These are phyloP conservation scores for Backusella parvicylindrica DNA, from an alignment of 192 early-diverging fungal genomes.

Conservation along the genomic window DNA sequence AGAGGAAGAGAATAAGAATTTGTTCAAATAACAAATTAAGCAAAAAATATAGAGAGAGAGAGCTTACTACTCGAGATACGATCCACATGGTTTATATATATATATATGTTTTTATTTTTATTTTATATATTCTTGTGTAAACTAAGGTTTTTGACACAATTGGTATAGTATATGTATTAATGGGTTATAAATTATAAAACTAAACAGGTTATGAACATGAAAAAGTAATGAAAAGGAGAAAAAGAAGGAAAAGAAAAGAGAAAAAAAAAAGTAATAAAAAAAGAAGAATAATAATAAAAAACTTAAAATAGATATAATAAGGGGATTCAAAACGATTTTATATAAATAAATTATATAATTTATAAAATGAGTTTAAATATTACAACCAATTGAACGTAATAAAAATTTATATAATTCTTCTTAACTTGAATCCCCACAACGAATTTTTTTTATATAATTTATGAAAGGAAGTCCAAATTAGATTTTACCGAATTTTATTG, in stretches of 20 bases:
- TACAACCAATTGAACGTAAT: too few relatives aligned
- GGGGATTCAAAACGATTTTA: too few relatives aligned
- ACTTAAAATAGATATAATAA: slow-evolving; percentile 5
- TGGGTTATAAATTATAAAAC: background rate
- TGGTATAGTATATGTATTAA: background rate
- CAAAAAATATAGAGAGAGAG: background rate
- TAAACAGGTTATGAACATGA: background rate
- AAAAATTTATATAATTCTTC: too few relatives aligned
- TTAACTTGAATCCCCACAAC: too few relatives aligned
- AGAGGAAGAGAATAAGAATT: background rate
- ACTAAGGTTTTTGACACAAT: background rate
- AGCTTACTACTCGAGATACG: slow-evolving; percentile 36
- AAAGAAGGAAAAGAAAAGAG: background rate
- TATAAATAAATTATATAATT: background rate
- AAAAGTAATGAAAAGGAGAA: background rate
- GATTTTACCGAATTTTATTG: too few relatives aligned
- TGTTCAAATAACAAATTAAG: background rate
- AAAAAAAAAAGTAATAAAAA: background rate
- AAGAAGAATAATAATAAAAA: background rate
- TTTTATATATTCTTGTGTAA: background rate
- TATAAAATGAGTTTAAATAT: too few relatives aligned
- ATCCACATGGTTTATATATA: slow-evolving; percentile 33
- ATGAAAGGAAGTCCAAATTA: too few relatives aligned
- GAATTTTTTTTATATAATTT: too few relatives aligned
- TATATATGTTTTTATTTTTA: too few relatives aligned